Evolutionary conservation across 2,329 filamentous ascomycete species (phyloP), one percentile per base, ranked within the genome.

Genomic region (Talaromyces verruculosus): DNA sequence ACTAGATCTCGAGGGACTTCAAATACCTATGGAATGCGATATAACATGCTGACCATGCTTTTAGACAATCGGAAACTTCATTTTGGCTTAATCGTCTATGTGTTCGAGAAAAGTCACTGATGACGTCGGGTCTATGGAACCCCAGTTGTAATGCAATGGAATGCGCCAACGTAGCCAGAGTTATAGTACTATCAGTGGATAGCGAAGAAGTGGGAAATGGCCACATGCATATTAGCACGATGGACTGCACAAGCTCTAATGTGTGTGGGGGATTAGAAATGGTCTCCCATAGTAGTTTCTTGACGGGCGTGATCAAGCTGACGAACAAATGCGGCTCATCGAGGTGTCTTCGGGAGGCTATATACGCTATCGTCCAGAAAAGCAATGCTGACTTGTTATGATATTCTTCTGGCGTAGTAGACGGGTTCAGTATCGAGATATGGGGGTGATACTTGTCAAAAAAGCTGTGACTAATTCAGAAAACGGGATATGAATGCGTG

Each of bases 201-300:
- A 69, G 61, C 11, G 67, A 69, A 22, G 64, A 67, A 11, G 71
- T 70, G 2, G 71, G 70, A 58, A 71, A 69, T 15, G 71, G 71
- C 71, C 71, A 72, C 67, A 69, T 67, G 47, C 67, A 72, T 28
- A 71, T 22, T 19, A 72, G 66, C 37, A 70, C 53, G 6, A 72
- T 65, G 10, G 70, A 65, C 39, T 72, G 70, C 10, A 72, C 69
- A 28, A 68, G 63, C 57, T 71, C 67, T 45, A 69, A 68, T 1
- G 66, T 65, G 41, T 69, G 67, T 13, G 67, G 65, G 13, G 69
- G 69, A 43, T 68, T 69, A n/a, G 71, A 64, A 19, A 69, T 68
- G 13, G 61, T 60, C 22, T 66, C 30, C 65, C 69, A 69, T 7
- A 72, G 28, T 6, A 69, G 58, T 5, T 43, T 63, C 55, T 68